Percentiles rank a stretch among this genome's conserved stretches.
phyloP scores from a whole-genome alignment of 208 protist genomes.

The Crithidia expoeki region DNA sequence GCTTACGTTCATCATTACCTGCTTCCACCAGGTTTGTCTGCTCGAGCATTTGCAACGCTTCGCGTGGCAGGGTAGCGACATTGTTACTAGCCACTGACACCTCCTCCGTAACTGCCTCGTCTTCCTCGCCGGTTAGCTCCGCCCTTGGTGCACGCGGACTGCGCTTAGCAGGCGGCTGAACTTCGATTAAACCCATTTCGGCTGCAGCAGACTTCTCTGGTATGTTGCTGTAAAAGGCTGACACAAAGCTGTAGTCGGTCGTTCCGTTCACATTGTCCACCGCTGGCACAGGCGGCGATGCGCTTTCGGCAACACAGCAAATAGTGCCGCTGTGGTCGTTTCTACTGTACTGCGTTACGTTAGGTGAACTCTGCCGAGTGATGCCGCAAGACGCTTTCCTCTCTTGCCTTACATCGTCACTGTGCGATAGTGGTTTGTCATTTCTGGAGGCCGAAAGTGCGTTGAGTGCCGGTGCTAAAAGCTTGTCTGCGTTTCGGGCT shows the following conservation, averaged over 20 bases:
- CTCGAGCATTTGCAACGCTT: not conserved
- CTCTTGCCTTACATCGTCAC: not conserved
- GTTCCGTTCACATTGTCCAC: not conserved
- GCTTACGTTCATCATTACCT: not conserved
- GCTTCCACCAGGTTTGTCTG: not conserved
- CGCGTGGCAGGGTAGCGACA: no score
- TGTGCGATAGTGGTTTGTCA: not conserved
- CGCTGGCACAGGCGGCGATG: not conserved
- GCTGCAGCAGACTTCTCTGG: not conserved
- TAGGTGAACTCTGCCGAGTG: not conserved
- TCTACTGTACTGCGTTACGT: no score
- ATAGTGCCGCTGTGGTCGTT: not conserved
- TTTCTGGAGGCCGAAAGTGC: not conserved
- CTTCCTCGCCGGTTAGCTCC: not conserved
- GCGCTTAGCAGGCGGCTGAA: not conserved
- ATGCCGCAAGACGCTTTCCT: not conserved
- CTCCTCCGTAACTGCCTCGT: not conserved
- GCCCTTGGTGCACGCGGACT: not conserved
- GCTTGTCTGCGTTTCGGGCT: no score
- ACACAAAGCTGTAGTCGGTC: slow-evolving; percentile 26
- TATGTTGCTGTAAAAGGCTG: slow-evolving; percentile 15
- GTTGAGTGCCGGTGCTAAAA: not conserved
- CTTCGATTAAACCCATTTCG: not conserved
- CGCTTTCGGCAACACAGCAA: slow-evolving; percentile 5
- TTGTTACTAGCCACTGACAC: not conserved